Percentiles rank a stretch among this genome's conserved stretches.
These are phyloP conservation scores for Tetrahymena malaccensis DNA, from an alignment of 73 alveolate genomes.

Conservation along the genomic window DNA sequence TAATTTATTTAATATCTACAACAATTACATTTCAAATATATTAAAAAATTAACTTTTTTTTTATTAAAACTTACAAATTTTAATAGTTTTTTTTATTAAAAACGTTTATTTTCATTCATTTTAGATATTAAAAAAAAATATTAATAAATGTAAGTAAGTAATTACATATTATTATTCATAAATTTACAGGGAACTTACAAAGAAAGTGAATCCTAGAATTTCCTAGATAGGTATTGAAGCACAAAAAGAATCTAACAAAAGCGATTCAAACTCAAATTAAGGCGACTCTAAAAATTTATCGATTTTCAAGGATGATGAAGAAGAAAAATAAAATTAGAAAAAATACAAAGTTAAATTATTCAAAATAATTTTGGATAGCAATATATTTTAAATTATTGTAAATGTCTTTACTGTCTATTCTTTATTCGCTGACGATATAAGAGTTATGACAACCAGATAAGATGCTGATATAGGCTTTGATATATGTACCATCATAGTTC, in stretches of 20 bases:
- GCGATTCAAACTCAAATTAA: not conserved
- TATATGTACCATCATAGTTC: not conserved
- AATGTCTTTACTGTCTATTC: slow-evolving; percentile 67
- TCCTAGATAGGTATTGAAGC: not conserved
- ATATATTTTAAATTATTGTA: slow-evolving; percentile 40
- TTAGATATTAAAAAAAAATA: not conserved
- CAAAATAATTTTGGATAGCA: slow-evolving; percentile 5
- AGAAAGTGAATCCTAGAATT: not conserved
- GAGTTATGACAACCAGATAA: slow-evolving; percentile 48
- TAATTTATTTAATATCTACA: not conserved
- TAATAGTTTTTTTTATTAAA: too few species aligned
- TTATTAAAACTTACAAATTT: too few species aligned
- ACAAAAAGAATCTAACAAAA: not conserved
- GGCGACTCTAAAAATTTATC: not conserved
- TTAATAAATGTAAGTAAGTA: too few species aligned
- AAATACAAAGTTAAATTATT: not conserved
- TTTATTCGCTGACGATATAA: slow-evolving; percentile 74
- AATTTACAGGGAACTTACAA: not conserved
- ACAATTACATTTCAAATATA: too few species aligned
- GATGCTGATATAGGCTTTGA: slow-evolving; percentile 55
- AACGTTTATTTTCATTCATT: too few species aligned
- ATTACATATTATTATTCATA: too few species aligned
- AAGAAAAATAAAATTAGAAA: not conserved
- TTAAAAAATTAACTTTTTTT: not conserved
- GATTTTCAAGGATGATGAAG: not conserved